These are phyloP conservation scores for Paecilomyces sp. DNA, from an alignment of 2,329 filamentous ascomycete species.

Conservation along the genomic window DNA sequence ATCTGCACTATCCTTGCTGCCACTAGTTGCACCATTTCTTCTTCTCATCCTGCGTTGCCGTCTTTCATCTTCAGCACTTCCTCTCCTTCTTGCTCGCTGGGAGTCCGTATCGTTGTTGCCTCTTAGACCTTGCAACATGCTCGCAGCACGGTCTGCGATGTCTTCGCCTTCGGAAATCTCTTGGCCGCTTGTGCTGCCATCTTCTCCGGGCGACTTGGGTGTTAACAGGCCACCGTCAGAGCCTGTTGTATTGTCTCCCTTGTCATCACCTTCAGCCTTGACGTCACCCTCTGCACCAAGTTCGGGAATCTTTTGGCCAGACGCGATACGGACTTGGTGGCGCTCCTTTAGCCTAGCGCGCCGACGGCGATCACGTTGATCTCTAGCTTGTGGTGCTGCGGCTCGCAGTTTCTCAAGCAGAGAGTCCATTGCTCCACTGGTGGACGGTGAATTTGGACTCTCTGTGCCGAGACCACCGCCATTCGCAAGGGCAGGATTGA, in stretches of 20 bases:
- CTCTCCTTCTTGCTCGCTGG: constrained; percentile 55
- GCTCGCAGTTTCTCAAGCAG: constrained; percentile 90
- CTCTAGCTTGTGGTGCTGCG: constrained; percentile 80
- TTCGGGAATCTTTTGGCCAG: constrained; percentile 82
- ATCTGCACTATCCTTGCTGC: constrained; percentile 31
- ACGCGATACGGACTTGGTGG: constrained; percentile 83
- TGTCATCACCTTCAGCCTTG: constrained; percentile 45
- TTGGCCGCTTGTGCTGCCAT: background rate
- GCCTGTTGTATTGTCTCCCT: constrained; percentile 25
- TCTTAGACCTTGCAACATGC: constrained; percentile 75
- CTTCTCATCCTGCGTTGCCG: constrained; percentile 59
- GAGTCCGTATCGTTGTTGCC: constrained; percentile 52
- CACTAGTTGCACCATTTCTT: constrained; percentile 45
- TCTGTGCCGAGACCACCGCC: constrained; percentile 37
- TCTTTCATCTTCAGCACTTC: constrained; percentile 74
- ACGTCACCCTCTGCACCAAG: constrained; percentile 48
- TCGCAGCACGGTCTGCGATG: constrained; percentile 76
- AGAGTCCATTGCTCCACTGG: constrained; percentile 90
- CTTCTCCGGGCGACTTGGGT: constrained; percentile 29
- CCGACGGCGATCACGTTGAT: constrained; percentile 81
- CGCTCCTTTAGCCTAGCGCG: constrained; percentile 83
- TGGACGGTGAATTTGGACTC: constrained; percentile 57
- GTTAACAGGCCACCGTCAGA: constrained; percentile 43
- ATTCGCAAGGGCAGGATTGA: constrained; percentile 59
- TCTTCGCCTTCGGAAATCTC: constrained; percentile 53